phyloP scores from a whole-genome alignment of 2,329 filamentous ascomycete genomes.

The Phoma sp. region DNA sequence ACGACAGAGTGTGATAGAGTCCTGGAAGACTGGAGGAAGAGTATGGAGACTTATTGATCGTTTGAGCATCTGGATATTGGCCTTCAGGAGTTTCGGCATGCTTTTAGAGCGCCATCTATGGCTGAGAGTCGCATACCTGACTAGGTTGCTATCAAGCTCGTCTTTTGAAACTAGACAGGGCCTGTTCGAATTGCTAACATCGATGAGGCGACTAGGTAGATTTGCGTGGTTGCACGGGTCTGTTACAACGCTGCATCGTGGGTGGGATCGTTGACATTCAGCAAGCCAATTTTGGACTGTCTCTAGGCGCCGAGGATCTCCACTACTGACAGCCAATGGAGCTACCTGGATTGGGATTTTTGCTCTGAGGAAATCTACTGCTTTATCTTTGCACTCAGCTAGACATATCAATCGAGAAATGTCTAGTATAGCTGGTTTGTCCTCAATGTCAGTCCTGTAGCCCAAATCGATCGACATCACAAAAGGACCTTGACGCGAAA shows the following conservation, averaged over 20 bases:
- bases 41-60: neutral
- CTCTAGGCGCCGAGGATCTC: neutral
- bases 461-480: too few species aligned
- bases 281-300: neutral
- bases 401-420: too few species aligned
- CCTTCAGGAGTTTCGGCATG: neutral
- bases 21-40: neutral
- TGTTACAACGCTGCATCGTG: neutral
- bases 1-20: neutral
- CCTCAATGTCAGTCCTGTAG: too few species aligned
- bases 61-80: neutral
- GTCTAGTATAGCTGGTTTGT: too few species aligned
- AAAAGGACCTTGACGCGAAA: neutral
- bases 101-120: neutral
- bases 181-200: too few species aligned
- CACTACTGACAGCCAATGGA: neutral
- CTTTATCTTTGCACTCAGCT: too few species aligned
- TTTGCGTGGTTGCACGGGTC: neutral
- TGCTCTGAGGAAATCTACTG: neutral
- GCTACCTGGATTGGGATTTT: neutral
- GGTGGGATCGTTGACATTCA: neutral
- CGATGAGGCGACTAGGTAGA: too few species aligned
- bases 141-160: neutral
- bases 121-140: neutral
- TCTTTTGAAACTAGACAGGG: neutral